Evolutionary conservation across 2,329 filamentous ascomycete species (phyloP).

Genomic region (Exophiala bonariae): DNA sequence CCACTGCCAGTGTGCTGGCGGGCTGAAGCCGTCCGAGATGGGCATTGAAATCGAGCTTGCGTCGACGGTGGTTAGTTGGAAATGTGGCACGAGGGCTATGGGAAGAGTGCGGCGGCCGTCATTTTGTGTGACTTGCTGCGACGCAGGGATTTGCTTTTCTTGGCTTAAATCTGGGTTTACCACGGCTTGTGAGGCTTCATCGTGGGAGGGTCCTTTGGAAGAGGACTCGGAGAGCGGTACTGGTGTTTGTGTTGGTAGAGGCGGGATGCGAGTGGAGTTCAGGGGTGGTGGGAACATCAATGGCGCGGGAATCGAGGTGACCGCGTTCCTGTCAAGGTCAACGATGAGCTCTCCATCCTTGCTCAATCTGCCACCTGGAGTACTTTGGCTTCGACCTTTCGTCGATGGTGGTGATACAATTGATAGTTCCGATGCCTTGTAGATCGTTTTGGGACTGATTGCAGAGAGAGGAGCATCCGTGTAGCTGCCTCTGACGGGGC

Average conservation of each 20-base stretch:
- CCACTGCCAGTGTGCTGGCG: constrained; percentile 96
- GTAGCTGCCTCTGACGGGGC: too few species aligned
- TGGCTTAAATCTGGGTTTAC: too few species aligned
- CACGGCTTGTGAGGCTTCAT: background rate
- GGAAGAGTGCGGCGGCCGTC: constrained; percentile 48
- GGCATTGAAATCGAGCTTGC: constrained; percentile 71
- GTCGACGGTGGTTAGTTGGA: constrained; percentile 77
- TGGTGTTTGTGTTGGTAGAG: constrained; percentile 27
- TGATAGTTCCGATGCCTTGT: constrained; percentile 18
- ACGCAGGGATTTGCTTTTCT: too few species aligned
- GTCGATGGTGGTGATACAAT: constrained; percentile 10
- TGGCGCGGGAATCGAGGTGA: constrained; percentile 2
- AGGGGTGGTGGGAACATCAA: constrained; percentile 14
- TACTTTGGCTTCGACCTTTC: constrained; percentile 13
- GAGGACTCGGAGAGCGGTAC: constrained; percentile 26
- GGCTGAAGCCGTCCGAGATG: constrained; percentile 73
- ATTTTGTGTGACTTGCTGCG: background rate
- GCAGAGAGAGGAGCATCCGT: constrained; percentile 9
- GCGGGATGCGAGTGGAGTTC: constrained; percentile 20
- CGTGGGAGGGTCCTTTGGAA: too few species aligned
- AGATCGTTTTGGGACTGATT: constrained; percentile 23
- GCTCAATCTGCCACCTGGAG: constrained; percentile 5
- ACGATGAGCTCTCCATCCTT: background rate
- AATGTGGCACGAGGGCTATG: constrained; percentile 74
- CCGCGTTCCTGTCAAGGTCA: background rate